Evolutionary conservation across 768 basidiomycete species (phyloP), one percentile per base, ranked within the genome.

Genomic region (Phylloporus sp.): DNA sequence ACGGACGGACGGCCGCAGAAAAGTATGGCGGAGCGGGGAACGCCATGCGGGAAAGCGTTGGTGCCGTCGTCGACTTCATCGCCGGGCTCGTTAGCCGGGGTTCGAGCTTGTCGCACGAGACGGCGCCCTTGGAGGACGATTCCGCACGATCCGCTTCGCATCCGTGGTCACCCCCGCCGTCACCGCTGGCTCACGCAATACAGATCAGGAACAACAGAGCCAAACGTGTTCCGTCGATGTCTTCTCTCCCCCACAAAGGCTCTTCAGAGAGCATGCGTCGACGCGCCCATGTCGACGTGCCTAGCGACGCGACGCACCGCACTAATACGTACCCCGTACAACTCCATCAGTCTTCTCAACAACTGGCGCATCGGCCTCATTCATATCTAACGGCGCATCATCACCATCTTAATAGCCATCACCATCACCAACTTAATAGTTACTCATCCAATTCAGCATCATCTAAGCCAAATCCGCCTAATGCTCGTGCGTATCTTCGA

Each of bases 401-500:
- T 52, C 34, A 53, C 50, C 53, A 44, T 33, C 65, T 50, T 40
- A 61, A 48, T 43, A 44, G 49, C 26, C 59, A 40, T 33, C 52
- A 53, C 44, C 52, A 62, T 28, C 57, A 53, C 15, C 52, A 61
- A 23, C 41, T 41, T 49, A 48, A 56, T 59, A 23, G 57, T 53
- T 46, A 63, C 39, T 57, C 64, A 58, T 53, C 59, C 42, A 56
- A 59, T 36, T 38, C 57, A 28, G 31, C 53, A 33, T 38, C 45
- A 33, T 46, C 43, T 47, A 63, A 58, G 48, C 44, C 48, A 46
- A 54, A 64, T 49, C 51, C 50, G 20, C 73, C 77, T 21, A 77
- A 78, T 42, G 84, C 86, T 4, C 76, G 77, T 5, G 78, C 80
- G 6, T 82, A 86, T 58, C 75, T 90, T 10, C 79, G 86, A 26